These are phyloP conservation scores for Colletotrichum graminicola DNA, from an alignment of 2,329 filamentous ascomycete genomes.

Conservation along the genomic window DNA sequence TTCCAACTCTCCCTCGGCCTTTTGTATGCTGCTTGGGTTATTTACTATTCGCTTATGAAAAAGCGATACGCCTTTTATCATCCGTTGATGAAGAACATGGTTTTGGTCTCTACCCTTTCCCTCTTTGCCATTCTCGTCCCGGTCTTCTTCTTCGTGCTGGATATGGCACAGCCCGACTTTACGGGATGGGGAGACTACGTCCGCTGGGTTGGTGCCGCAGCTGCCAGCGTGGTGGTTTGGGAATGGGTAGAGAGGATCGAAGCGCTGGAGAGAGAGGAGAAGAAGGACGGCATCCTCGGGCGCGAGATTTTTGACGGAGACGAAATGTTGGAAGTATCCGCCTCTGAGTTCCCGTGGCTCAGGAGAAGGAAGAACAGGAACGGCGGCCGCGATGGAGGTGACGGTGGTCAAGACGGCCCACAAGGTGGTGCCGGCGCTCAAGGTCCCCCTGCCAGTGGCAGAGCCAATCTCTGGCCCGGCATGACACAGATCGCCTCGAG, in stretches of 20 bases:
- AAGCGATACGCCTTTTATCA: slow-evolving; percentile 93
- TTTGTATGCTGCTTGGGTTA: slow-evolving; percentile 91
- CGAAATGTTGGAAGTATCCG: slow-evolving; percentile 82
- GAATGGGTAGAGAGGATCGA: slow-evolving; percentile 98
- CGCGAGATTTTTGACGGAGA: slow-evolving; percentile 94
- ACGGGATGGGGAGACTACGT: slow-evolving; percentile 96
- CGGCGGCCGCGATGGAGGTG: slow-evolving; percentile 47
- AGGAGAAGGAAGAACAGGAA: slow-evolving; percentile 51
- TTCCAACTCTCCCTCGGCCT: slow-evolving; percentile 90
- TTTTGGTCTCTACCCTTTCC: slow-evolving; percentile 82
- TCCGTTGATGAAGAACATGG: slow-evolving; percentile 89
- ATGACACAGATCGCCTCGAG: slow-evolving; percentile 56
- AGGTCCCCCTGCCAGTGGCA: slow-evolving; percentile 45
- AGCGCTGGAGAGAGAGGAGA: slow-evolving; percentile 90
- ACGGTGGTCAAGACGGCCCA: slow-evolving; percentile 40
- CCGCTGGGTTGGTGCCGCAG: slow-evolving; percentile 94
- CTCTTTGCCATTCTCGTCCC: slow-evolving; percentile 87
- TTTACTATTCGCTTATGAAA: slow-evolving; percentile 94
- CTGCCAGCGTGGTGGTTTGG: slow-evolving; percentile 97
- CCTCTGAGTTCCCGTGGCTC: slow-evolving; percentile 64
- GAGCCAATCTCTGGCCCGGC: slow-evolving; percentile 55
- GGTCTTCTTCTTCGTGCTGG: slow-evolving; percentile 92
- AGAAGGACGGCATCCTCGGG: slow-evolving; percentile 92
- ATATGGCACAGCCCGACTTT: slow-evolving; percentile 87
- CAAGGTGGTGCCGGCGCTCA: slow-evolving; percentile 41